Percentiles rank a stretch among this genome's conserved stretches.
Conservation (phyloP, 345 rosid genomes). For the Microthlaspi erraticum region DNA sequence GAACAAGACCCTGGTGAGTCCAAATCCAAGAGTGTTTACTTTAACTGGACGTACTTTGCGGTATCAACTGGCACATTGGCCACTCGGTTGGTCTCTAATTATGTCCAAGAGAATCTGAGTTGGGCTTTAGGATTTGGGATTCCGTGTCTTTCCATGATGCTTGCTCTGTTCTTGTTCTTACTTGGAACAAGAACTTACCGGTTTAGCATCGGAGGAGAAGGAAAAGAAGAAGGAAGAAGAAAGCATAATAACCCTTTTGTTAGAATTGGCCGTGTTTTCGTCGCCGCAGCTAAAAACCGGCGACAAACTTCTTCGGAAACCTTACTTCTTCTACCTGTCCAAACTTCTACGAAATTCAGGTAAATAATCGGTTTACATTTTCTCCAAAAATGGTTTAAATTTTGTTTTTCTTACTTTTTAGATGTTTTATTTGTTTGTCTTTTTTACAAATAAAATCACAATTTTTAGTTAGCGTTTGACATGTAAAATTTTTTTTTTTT, state of each 20-base stretch:
- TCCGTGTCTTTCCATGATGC: slow-evolving; percentile 36
- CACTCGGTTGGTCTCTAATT: slow-evolving; percentile 20
- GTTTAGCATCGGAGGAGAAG: slow-evolving; percentile 24
- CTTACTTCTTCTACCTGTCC: slow-evolving; percentile 29
- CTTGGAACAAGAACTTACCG: slow-evolving; percentile 41
- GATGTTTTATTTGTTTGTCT: not conserved
- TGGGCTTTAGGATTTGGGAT: slow-evolving; percentile 40
- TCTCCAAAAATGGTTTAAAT: too few relatives aligned
- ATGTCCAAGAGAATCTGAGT: slow-evolving; percentile 36
- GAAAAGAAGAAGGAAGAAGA: slow-evolving; percentile 10
- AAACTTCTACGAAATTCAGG: slow-evolving; percentile 50
- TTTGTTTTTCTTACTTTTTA: too few relatives aligned
- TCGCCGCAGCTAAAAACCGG: slow-evolving; percentile 38
- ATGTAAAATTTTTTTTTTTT: not conserved
- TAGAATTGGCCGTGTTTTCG: slow-evolving; percentile 45
- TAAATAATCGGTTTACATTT: slow-evolving; percentile 3
- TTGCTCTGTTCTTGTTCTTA: slow-evolving; percentile 34
- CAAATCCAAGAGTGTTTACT: slow-evolving; percentile 37
- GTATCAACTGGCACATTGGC: slow-evolving; percentile 11
- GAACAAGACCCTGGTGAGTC: slow-evolving; percentile 37
- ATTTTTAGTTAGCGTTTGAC: not conserved
- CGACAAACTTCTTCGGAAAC: slow-evolving; percentile 23
- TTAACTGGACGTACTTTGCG: slow-evolving; percentile 40
- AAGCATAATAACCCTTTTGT: slow-evolving; percentile 32
- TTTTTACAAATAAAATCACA: not conserved